Conservation (phyloP, 495 filamentous ascomycete species). For the Podospora pseudopauciseta region DNA sequence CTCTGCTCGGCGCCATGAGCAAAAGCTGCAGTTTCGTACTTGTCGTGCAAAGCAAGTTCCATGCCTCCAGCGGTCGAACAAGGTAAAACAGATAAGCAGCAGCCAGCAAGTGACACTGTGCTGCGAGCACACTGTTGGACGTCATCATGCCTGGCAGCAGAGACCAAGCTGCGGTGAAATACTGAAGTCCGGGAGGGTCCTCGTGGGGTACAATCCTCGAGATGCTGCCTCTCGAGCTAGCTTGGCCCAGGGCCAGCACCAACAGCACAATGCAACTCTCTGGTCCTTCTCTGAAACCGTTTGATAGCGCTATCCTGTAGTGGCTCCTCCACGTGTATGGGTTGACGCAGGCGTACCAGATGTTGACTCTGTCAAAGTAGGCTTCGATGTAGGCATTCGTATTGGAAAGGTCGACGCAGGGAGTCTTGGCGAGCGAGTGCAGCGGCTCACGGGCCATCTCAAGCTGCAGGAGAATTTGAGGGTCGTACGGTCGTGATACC, state of each 20-base stretch:
- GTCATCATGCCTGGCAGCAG: constrained; percentile 75
- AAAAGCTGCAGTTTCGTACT: constrained; percentile 78
- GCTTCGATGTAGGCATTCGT: constrained; percentile 69
- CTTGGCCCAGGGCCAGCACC: constrained; percentile 72
- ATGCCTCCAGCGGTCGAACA: constrained; percentile 75
- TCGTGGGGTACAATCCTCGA: constrained; percentile 64
- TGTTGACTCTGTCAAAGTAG: constrained; percentile 75
- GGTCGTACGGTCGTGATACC: constrained; percentile 70
- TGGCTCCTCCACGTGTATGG: constrained; percentile 76
- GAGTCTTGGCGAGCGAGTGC: constrained; percentile 57
- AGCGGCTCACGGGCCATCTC: constrained; percentile 76
- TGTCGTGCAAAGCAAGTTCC: constrained; percentile 72
- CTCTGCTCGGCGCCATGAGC: constrained; percentile 63
- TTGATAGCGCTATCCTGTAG: constrained; percentile 66
- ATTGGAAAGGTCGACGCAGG: constrained; percentile 67
- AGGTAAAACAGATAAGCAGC: constrained; percentile 80
- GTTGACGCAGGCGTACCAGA: constrained; percentile 84
- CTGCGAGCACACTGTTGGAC: constrained; percentile 67
- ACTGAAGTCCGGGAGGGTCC: constrained; percentile 72
- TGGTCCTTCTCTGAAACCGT: constrained; percentile 68
- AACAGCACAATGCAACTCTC: constrained; percentile 81
- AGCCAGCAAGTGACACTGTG: constrained; percentile 74
- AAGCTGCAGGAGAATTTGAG: constrained; percentile 73
- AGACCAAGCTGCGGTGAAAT: constrained; percentile 76
- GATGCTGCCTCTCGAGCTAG: constrained; percentile 67